phyloP scores from a whole-genome alignment of 1,139 yeast genomes.

The Suhomyces choctaworum region DNA sequence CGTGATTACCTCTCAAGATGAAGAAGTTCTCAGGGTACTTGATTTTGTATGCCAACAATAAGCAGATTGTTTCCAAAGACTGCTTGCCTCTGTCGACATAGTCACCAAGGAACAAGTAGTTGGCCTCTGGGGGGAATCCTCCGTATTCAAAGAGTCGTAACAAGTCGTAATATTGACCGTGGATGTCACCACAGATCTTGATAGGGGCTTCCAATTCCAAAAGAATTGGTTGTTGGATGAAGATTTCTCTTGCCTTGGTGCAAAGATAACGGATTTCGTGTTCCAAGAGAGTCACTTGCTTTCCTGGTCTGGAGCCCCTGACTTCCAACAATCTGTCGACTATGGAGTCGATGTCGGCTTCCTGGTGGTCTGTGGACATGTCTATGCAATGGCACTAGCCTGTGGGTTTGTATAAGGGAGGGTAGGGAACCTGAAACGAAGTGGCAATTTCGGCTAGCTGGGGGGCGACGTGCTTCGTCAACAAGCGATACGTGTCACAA shows the following conservation, averaged over 20 bases:
- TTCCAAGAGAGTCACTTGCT: conserved; percentile 90
- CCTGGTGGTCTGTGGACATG: conserved; percentile 60
- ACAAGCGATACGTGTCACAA: conserved; percentile 6
- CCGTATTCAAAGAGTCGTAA: conserved; percentile 95
- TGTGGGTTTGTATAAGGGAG: neutral
- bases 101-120: conserved; percentile 92
- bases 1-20: conserved; percentile 94
- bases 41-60: conserved; percentile 90
- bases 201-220: conserved; percentile 97
- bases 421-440: neutral
- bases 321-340: conserved; percentile 96
- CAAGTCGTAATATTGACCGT: conserved; percentile 95
- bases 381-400: conserved; percentile 11
- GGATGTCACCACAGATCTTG: conserved; percentile 93
- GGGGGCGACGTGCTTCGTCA: neutral
- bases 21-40: conserved; percentile 97
- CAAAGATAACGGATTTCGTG: conserved; percentile 93
- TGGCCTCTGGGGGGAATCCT: conserved; percentile 99
- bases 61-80: conserved; percentile 90
- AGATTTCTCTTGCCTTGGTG: conserved; percentile 96
- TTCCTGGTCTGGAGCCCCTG: conserved; percentile 97
- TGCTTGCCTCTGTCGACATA: conserved; percentile 98
- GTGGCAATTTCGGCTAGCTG: neutral
- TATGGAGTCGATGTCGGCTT: conserved; percentile 95
- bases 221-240: conserved; percentile 94